Conservation (phyloP, 345 rosid genomes). For the Erodium maritimum region DNA sequence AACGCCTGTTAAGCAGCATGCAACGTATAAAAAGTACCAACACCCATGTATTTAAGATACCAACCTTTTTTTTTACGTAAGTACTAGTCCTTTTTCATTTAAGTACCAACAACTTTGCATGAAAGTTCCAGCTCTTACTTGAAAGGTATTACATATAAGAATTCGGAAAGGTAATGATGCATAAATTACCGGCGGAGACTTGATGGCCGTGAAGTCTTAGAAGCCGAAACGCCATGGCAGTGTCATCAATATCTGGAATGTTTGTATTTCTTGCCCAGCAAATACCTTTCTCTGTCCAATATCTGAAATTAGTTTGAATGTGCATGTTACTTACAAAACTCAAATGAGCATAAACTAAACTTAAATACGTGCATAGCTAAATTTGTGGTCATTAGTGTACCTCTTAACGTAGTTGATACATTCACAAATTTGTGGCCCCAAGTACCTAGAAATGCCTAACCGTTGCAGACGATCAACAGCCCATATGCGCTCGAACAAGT, state of each 20-base stretch:
- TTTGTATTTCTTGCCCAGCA: conserved; percentile 82
- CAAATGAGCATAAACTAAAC: too few species aligned
- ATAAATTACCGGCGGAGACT: conserved; percentile 80
- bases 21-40: too few species aligned
- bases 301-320: conserved; percentile 23
- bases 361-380: too few species aligned
- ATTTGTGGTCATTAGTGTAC: too few species aligned
- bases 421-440: conserved; percentile 45
- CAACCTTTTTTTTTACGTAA: neutral
- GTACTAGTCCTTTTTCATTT: too few species aligned
- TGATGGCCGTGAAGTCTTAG: conserved; percentile 61
- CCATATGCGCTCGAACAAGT: conserved; percentile 84
- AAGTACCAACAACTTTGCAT: too few species aligned
- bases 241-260: conserved; percentile 77
- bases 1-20: too few species aligned
- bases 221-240: conserved; percentile 85
- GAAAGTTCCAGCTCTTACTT: too few species aligned
- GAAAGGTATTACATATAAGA: too few species aligned
- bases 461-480: conserved; percentile 81
- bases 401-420: conserved; percentile 53
- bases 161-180: too few species aligned
- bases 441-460: conserved; percentile 77
- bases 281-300: conserved; percentile 77
- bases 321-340: too few species aligned
- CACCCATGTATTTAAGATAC: too few species aligned